Evolutionary conservation across 1,284 basidiomycete genomes (phyloP).

Genomic region (Golubevia sp.): DNA sequence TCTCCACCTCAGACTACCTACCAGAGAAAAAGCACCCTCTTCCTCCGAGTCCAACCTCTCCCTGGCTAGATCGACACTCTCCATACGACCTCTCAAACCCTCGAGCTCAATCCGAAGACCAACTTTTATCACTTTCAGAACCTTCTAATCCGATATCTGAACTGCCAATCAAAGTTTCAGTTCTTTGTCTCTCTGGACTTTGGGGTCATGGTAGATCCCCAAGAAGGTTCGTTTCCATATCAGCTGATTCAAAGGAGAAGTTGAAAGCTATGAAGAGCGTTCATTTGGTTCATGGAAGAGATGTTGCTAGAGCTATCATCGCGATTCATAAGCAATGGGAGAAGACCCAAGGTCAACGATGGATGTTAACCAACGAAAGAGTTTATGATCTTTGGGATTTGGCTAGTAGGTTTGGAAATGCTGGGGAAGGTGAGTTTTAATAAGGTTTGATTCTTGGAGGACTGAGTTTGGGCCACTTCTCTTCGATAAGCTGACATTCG

Average conservation of each 20-base stretch:
- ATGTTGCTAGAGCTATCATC: slow-evolving; percentile 69
- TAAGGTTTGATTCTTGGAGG: too few species aligned
- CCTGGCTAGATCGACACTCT: slow-evolving; percentile 68
- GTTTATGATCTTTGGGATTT: slow-evolving; percentile 74
- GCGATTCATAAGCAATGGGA: slow-evolving; percentile 20
- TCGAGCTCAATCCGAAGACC: slow-evolving; percentile 67
- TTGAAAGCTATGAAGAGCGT: slow-evolving; percentile 67
- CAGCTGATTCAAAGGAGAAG: slow-evolving; percentile 68
- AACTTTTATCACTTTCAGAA: slow-evolving; percentile 65
- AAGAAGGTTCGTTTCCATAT: slow-evolving; percentile 67
- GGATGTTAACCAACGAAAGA: slow-evolving; percentile 65
- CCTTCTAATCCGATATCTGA: slow-evolving; percentile 9
- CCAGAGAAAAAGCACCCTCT: slow-evolving; percentile 6
- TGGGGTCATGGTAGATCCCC: slow-evolving; percentile 68
- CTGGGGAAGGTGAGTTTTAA: too few species aligned
- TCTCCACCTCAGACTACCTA: neutral
- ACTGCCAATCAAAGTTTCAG: slow-evolving; percentile 61
- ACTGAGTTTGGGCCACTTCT: too few species aligned
- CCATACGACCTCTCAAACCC: slow-evolving; percentile 62
- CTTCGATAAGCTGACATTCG: too few species aligned
- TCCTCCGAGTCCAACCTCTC: too few species aligned
- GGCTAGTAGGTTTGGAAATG: slow-evolving; percentile 66
- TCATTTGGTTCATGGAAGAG: slow-evolving; percentile 69
- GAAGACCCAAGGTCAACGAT: slow-evolving; percentile 15
- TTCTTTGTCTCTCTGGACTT: slow-evolving; percentile 70